phyloP scores from a whole-genome alignment of 768 basidiomycete genomes.

The Calocybe cyanea region DNA sequence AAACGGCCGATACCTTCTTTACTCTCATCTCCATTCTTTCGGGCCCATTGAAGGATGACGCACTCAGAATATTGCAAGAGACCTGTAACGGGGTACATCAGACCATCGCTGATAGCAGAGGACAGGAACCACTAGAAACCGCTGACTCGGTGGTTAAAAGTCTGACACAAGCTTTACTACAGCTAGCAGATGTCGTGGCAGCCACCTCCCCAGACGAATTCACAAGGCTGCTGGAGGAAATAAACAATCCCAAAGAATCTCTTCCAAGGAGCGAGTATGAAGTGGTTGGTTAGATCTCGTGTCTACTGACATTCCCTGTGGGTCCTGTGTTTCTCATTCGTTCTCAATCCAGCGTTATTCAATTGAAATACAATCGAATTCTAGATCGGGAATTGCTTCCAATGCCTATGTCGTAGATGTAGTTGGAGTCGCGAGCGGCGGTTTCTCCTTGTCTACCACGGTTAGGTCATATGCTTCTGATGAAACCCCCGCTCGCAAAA shows the following conservation, averaged over 20 bases:
- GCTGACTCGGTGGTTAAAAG: conserved; percentile 18
- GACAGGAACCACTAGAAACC: conserved; percentile 19
- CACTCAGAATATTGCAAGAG: conserved; percentile 22
- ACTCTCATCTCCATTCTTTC: conserved; percentile 7
- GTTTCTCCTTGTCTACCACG: too few relatives aligned
- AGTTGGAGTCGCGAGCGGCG: too few relatives aligned
- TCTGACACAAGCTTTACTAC: conserved; percentile 17
- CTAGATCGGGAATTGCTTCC: too few relatives aligned
- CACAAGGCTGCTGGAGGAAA: conserved; percentile 21
- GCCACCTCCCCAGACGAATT: conserved; percentile 19
- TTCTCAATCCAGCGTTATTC: too few relatives aligned
- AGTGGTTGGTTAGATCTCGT: conserved; percentile 22
- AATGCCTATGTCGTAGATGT: too few relatives aligned
- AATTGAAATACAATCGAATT: too few relatives aligned
- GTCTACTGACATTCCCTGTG: not conserved
- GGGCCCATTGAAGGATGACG: conserved; percentile 18
- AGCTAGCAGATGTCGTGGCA: conserved; percentile 21
- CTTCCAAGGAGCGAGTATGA: conserved; percentile 26
- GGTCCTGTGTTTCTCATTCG: too few relatives aligned
- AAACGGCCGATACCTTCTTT: conserved; percentile 13
- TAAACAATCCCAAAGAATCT: conserved; percentile 23
- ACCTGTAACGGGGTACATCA: conserved; percentile 26
- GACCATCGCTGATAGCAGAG: conserved; percentile 19
- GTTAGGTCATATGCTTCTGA: too few relatives aligned
- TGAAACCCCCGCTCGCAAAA: too few relatives aligned